Conservation (phyloP, 2,329 filamentous ascomycete species). For the Orbilia ellipsospora region DNA sequence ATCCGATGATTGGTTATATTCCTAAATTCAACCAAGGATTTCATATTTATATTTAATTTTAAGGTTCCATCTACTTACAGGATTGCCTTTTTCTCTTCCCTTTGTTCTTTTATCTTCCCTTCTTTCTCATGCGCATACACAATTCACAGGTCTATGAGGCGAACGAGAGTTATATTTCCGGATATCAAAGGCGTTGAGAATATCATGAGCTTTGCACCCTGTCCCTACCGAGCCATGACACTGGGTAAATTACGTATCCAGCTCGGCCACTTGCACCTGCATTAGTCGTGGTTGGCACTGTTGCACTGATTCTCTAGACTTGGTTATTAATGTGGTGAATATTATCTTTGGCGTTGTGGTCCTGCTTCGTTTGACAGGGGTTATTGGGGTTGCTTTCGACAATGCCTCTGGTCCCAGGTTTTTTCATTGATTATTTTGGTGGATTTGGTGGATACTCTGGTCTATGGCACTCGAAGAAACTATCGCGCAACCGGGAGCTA, state of each 20-base stretch:
- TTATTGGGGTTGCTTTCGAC: constrained; percentile 17
- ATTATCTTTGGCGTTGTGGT: constrained; percentile 42
- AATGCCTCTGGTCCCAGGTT: constrained; percentile 56
- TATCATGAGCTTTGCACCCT: constrained; percentile 27
- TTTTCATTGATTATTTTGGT: constrained; percentile 39
- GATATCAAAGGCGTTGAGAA: constrained; percentile 26
- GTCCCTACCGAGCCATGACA: constrained; percentile 17
- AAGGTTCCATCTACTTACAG: background rate
- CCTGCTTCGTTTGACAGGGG: background rate
- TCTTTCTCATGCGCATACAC: background rate
- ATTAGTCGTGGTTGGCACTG: constrained; percentile 2
- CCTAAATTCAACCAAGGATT: background rate
- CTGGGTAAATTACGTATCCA: constrained; percentile 9
- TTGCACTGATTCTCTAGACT: background rate
- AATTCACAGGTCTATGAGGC: background rate
- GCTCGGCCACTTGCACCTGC: background rate
- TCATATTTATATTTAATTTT: background rate
- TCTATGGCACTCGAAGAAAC: constrained; percentile 62
- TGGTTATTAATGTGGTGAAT: constrained; percentile 59
- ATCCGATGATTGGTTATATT: constrained; percentile 10
- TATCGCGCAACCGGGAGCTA: constrained; percentile 65
- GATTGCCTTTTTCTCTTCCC: background rate
- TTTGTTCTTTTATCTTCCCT: background rate
- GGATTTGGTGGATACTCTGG: constrained; percentile 62
- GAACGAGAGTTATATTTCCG: background rate